Base-by-base conservation (phyloP, 495 filamentous ascomycete species). In the Penicillium paradoxum region DNA sequence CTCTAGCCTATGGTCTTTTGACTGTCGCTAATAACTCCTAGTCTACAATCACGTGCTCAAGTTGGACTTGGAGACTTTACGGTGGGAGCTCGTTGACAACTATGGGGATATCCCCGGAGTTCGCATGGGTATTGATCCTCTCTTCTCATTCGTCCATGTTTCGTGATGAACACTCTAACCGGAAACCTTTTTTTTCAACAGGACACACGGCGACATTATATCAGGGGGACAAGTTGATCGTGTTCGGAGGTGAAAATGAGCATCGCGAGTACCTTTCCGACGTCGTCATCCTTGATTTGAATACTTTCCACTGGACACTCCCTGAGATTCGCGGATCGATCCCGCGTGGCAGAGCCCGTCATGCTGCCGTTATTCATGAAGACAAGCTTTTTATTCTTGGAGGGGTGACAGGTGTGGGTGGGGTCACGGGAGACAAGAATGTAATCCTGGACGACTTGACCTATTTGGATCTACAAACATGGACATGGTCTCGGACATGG, bases 21-120 rank as follows among this genome's bases (percentile, higher is more conserved):
- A 51, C 47, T 54, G 22, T 25, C 32, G 18, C 53, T 60, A 49
- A 58, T 59, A 24, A 17, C 47, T 21, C 22, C 19, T 53, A 88
- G 93, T 98, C 22, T 98, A 97, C 76, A 98, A 98, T 64, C 95
- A 97, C 73, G 93, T 98, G 41, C 76, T 98, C 42, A 85, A 81
- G 57, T 72, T 98, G 27, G 89, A 97, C 67, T 74, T 98, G 47
- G 80, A 85, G 55, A 88, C 85, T 38, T 81, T 91, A 52, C 88
- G 91, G 61, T 98, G 93, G 93, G 92, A 84, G 34, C 74, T 98
- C 18, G 91, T 98, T 9, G 93, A 98, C 68, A 98, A 98, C 69
- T 98, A 95, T 73, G 93, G 93, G 14, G 93, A 97, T 68, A 98
- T 98, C 53, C 93, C 93, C 4, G 93, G 95, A 17, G 93, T 98